Base-by-base conservation (phyloP, 768 basidiomycete species). In the Rhizopogon vinicolor region DNA sequence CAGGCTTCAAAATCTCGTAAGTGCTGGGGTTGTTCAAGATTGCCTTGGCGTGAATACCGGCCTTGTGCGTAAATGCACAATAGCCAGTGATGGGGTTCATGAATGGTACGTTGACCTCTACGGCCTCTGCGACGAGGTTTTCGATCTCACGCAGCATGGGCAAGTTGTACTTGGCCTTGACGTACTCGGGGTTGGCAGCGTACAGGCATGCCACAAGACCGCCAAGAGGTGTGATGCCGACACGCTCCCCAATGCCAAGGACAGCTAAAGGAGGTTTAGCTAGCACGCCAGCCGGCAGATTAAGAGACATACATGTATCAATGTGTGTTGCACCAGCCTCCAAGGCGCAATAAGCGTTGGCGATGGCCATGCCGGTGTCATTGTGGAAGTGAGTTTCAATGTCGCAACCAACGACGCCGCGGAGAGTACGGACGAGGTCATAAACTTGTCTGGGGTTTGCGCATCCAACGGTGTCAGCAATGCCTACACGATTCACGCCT, bases 31-130 rank as follows among this genome's bases (percentile, higher is more conserved):
- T 99, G 78, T 98, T 97, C 60, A 95, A 84, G 73, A 99, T 99
- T 40, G 97, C 97, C 82, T 99, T 99, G 76, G 97, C 97, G 74
- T 99, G 97, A 61, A 99, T 99, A 69, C 97, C 97, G 19, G 97
- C 97, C 87, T 99, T 98, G 86, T 98, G 97, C 28, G 97, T 99
- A 79, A 99, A 99, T 3, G 97, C 97, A 68, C 97, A 98, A 75
- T 98, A 99, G 14, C 97, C 97, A 54, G 91, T 92, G 67, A 94
- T 89, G 37, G 92, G 91, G 75, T 96, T 96, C 84, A 89, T 91
- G 80, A 98, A 99, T 19, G 97, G 97, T 43, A 99, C 85, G 60
- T 93, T 91, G 70, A 98, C 93, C 72, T 98, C 94, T 57, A 99
- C 97, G 49, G 96, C 97, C 74, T 98, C 95, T 40, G 97, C 97